Evolutionary conservation across 345 rosid species (phyloP).

Genomic region (Capsella bursapastoris): DNA sequence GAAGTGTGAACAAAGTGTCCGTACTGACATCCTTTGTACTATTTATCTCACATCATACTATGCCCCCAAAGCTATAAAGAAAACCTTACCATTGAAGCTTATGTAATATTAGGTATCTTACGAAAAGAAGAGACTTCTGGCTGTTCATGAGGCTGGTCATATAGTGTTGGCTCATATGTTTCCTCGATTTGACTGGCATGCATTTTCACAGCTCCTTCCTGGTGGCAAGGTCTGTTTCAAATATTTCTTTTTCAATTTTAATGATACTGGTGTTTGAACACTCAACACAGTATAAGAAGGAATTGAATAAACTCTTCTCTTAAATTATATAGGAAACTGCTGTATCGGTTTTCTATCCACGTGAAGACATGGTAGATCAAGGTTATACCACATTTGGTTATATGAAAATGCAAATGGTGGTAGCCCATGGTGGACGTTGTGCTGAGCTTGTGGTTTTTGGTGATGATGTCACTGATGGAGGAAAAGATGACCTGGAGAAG

Average conservation of each 20-base stretch:
- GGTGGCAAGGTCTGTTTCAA: constrained; percentile 80
- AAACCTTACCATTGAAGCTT: constrained; percentile 31
- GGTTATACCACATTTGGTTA: constrained; percentile 97
- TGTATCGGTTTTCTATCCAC: constrained; percentile 89
- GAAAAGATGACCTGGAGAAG: constrained; percentile 87
- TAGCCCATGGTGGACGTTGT: constrained; percentile 97
- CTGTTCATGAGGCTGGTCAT: constrained; percentile 98
- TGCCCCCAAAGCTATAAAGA: constrained; percentile 5
- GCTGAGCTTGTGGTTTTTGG: constrained; percentile 88
- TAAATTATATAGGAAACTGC: constrained; percentile 78
- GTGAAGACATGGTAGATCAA: constrained; percentile 96
- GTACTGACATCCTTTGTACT: constrained; percentile 37
- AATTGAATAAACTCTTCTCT: constrained; percentile 12
- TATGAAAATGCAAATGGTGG: constrained; percentile 99
- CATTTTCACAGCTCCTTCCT: constrained; percentile 98
- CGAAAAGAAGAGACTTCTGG: constrained; percentile 88
- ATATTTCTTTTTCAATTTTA: constrained; percentile 7
- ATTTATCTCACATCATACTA: constrained; percentile 16
- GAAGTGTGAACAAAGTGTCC: constrained; percentile 85
- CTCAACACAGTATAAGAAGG: constrained; percentile 4
- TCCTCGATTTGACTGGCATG: constrained; percentile 98
- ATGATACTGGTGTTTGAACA: constrained; percentile 1
- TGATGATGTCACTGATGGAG: constrained; percentile 91
- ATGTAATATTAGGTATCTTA: constrained; percentile 64
- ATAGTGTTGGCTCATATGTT: constrained; percentile 91